Evolutionary conservation across 2,329 filamentous ascomycete species (phyloP).

Genomic region (Aureobasidium sp.): DNA sequence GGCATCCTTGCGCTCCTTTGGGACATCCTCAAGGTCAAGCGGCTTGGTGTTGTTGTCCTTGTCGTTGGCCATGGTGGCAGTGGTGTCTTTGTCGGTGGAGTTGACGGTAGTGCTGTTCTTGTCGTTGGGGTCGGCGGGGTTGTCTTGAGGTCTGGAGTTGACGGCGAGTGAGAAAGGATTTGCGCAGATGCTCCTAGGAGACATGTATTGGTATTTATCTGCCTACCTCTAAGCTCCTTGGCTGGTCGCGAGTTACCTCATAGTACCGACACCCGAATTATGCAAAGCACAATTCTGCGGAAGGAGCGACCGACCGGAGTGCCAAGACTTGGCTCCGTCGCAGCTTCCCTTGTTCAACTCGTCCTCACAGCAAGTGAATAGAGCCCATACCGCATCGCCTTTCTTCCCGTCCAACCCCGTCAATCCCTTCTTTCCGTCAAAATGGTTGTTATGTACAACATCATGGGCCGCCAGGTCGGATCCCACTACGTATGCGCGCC

Average conservation of each 20-base stretch:
- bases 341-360: conserved; percentile 2
- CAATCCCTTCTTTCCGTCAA: conserved; percentile 13
- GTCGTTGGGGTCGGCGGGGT: background rate
- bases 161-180: conserved; percentile 2
- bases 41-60: conserved; percentile 13
- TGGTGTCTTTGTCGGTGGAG: background rate
- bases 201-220: background rate
- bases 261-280: background rate
- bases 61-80: conserved; percentile 3
- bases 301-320: background rate
- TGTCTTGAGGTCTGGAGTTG: background rate
- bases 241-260: background rate
- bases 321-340: background rate
- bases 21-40: conserved; percentile 26
- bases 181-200: conserved; percentile 7
- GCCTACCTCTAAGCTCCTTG: background rate
- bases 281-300: background rate
- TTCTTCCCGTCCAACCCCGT: conserved; percentile 8
- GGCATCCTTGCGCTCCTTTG: conserved; percentile 32
- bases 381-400: conserved; percentile 3
- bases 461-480: conserved; percentile 45
- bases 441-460: conserved; percentile 46
- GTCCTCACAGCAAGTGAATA: background rate
- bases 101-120: background rate
- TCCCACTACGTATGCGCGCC: conserved; percentile 42